Evolutionary conservation across 2,329 filamentous ascomycete species (phyloP), one percentile per base, ranked within the genome.

Genomic region (Ambrosiella cleistominuta): DNA sequence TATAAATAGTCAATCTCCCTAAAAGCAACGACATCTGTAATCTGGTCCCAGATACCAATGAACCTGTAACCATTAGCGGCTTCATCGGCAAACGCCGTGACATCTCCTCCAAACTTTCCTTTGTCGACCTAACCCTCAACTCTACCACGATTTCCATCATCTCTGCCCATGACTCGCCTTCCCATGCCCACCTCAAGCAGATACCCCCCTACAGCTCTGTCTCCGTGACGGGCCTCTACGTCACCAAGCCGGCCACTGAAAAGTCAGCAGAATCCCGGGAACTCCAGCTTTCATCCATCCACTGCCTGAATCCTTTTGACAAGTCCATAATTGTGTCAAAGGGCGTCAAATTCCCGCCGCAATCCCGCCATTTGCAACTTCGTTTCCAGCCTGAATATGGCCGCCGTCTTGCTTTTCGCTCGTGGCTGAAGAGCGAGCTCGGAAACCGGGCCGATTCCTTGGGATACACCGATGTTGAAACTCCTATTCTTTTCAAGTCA

Each of bases 401-500:
- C 19, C 70, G 83, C 1, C 80, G 89, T 3, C 75, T 98, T 2
- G 68, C 73, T 0, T 83, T 91, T 62, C 80, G 94, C n/a, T 76
- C 80, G 27, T 73, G 75, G 63, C 75, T 84, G 3, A 74, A 70
- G 42, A 74, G 72, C 3, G 74, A 74, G 60, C 70, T 75, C 38
- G 80, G 74, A 62, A 74, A 76, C 51, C 66, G 74, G 7, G 74
- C 89, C 38, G 72, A 76, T 13, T 68, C 74, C 4, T 73, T 75
- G 35, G 76, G 74, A 1, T 91, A 90, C 65, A 73, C 78, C 11
- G 86, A 97, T 63, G 79, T 97, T 38, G 93, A 98, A 68, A 98
- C 93, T 0, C 93, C 93, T 0, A 73, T 96, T 3, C 76, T 98
- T 0, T 98, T 98, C 78, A 98, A 97, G 69, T 96, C 93, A 0